A percentile compares a stretch with the other conserved stretches of the same genome.
phyloP scores from a whole-genome alignment of 208 protist species.

The Trypanosoma boissoni region DNA sequence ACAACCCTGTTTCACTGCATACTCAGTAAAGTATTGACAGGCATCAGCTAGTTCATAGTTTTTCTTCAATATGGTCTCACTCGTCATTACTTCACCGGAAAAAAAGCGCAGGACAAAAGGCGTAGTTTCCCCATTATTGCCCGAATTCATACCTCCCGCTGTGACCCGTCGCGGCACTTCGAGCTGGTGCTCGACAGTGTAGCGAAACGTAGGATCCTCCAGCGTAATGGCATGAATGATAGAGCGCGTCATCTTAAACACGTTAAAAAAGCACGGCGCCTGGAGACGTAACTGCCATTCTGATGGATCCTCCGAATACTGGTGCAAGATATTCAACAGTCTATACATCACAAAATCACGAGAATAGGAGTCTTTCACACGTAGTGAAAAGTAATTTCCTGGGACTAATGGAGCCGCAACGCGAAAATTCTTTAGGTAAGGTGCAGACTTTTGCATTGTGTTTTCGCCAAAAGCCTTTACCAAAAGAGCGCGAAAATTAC shows the following conservation, averaged over 20 bases:
- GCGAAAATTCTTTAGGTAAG: conserved; percentile 13
- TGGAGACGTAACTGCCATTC: conserved; percentile 12
- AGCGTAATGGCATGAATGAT: conserved; percentile 15
- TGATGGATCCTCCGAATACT: conserved; percentile 11
- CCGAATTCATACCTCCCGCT: no score
- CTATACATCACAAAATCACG: conserved; percentile 1
- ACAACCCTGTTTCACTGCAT: conserved; percentile 8
- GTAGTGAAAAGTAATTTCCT: conserved; percentile 16
- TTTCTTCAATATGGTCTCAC: conserved; percentile 13
- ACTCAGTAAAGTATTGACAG: conserved; percentile 10
- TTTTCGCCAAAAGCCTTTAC: conserved; percentile 1
- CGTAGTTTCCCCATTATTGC: background rate
- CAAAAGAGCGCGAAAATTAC: background rate
- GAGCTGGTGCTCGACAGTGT: conserved; percentile 18
- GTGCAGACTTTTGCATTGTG: conserved; percentile 4
- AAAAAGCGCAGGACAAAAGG: conserved; percentile 10
- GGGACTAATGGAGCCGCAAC: conserved; percentile 23
- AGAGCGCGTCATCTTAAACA: conserved; percentile 13
- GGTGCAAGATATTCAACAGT: conserved; percentile 11
- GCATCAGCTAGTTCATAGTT: background rate
- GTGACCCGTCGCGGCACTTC: no score
- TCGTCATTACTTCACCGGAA: conserved; percentile 12
- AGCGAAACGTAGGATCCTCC: conserved; percentile 20
- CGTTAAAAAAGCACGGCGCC: conserved; percentile 26
- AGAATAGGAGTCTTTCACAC: conserved; percentile 3